Evolutionary conservation across 2,329 filamentous ascomycete species (phyloP), one percentile per base, ranked within the genome.

Genomic region (Neopestalotiopsis clavispora): DNA sequence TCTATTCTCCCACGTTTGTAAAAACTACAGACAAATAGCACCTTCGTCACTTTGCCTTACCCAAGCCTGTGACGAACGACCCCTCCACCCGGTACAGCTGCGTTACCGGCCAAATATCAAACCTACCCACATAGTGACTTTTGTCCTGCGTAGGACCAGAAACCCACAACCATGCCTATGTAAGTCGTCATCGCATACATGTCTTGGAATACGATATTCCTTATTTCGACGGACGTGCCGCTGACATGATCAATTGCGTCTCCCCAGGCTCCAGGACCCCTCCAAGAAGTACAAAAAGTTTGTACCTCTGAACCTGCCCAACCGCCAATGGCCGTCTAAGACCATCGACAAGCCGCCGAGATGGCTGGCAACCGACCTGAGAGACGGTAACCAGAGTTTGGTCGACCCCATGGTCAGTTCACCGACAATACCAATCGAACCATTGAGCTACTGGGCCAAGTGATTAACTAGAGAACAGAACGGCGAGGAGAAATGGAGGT

Each of bases 351-450:
- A 95, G 83, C 89, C 95, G 64, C 95, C 94, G 45, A 88, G 95
- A 76, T 98, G 95, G 95, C 89, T 98, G 78, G 92, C 93, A 59
- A 97, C 94, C 56, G 93, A 96, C 80, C 84, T 97, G 75, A 87
- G 95, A 77, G 95, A 98, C 85, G 95, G 95, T 68, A 98, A 98
- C 85, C 95, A 98, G 85, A 95, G 92, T 80, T 85, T 97, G 80
- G 90, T 94, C 42, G 94, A 97, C 80, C 95, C 95, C 72, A 98
- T 98, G 95, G 92, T 94, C 85, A 74, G 88, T 77, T 28, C 20
- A n/a, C 58, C 63, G 45, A 17, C 6, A 14, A 17, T 57, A 23
- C n/a, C 40, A 28, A 12, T 3, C 14, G 30, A 38, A 13, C 7
- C 30, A 17, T 14, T 13, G 20, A 63, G 12, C n/a, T n/a, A 13